Base-by-base conservation (phyloP, 305 asterid genomes). In the Andrographis paniculata region DNA sequence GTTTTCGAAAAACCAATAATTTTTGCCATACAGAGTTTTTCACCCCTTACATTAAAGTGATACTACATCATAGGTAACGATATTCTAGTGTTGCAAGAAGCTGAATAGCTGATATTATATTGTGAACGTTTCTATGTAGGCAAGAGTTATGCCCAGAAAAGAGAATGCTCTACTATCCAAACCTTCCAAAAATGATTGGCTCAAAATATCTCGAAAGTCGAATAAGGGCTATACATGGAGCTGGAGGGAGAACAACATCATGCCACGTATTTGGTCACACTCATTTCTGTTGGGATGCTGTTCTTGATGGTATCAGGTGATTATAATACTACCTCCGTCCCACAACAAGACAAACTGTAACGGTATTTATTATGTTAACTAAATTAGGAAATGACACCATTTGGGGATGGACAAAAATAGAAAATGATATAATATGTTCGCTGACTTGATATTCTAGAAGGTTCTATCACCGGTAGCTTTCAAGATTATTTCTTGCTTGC, bases 211-310 rank as follows among this genome's bases (percentile, higher is more conserved):
- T 86, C 14, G 94, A 86, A 60, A 62, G 69, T 23, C 78, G 89
- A 47, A 68, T 86, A 61, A 79, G 96, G 72, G 67, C 76, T 13
- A 68, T 82, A 66, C 84, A 77, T 17, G 80, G 80, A 33, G 63
- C 60, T 57, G 60, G 58, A 50, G 84, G 82, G 58, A 58, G 54
- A 19, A 51, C 59, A 48, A 64, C 72, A 9, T 68, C 87, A 17
- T 82, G 94, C 53, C 96, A 87, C 58, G 77, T 76, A 48, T 87
- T 87, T 67, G 96, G 96, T 47, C 96, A 80, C 71, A 87, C 96
- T 17, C 94, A 86, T 66, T 82, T 87, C 61, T 74, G 82, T 52
- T 87, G 96, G 96, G 96, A 87, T 72, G 74, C 82, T 45, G 52
- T 62, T 45, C 75, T 80, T 19, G 75, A 80, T 48, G 94, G 94